Percentiles rank a stretch among this genome's conserved stretches.
phyloP scores from a whole-genome alignment of 2,329 filamentous ascomycete species.

The Pseudocercospora macadamiae region DNA sequence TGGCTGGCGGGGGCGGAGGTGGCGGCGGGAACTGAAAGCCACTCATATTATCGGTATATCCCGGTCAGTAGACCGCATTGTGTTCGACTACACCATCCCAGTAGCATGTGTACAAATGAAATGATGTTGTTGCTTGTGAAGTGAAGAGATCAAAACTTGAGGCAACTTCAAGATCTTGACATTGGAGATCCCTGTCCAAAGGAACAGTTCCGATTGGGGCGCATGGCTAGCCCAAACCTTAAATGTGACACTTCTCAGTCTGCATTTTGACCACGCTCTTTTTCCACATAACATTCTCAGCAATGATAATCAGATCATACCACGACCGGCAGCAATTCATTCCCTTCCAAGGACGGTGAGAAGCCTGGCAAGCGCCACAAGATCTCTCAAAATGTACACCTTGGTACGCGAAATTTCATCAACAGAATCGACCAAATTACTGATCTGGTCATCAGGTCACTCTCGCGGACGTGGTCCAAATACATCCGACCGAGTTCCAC shows the following conservation, averaged over 20 bases:
- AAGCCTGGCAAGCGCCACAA: neutral
- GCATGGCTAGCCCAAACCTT: neutral
- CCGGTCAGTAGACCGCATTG: neutral
- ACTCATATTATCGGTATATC: too few species aligned
- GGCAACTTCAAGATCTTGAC: neutral
- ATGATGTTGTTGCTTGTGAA: constrained; percentile 4
- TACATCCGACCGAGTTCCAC: constrained; percentile 83
- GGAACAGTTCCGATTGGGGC: neutral
- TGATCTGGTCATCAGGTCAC: constrained; percentile 66
- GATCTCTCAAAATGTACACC: constrained; percentile 20
- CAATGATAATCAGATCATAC: neutral
- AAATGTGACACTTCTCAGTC: neutral
- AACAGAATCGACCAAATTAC: neutral
- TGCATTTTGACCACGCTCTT: neutral
- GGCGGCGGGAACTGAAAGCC: constrained; percentile 54
- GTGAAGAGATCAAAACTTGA: neutral
- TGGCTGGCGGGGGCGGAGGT: constrained; percentile 43
- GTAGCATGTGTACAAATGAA: neutral
- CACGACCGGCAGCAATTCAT: neutral
- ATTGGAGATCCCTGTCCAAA: neutral
- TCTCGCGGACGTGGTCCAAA: constrained; percentile 91
- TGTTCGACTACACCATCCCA: neutral
- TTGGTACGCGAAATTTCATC: constrained; percentile 9
- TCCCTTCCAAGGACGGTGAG: neutral
- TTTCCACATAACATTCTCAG: neutral